These are phyloP conservation scores for Ploettnerulaceae sp. DNA, from an alignment of 2,329 filamentous ascomycete genomes.

Conservation along the genomic window DNA sequence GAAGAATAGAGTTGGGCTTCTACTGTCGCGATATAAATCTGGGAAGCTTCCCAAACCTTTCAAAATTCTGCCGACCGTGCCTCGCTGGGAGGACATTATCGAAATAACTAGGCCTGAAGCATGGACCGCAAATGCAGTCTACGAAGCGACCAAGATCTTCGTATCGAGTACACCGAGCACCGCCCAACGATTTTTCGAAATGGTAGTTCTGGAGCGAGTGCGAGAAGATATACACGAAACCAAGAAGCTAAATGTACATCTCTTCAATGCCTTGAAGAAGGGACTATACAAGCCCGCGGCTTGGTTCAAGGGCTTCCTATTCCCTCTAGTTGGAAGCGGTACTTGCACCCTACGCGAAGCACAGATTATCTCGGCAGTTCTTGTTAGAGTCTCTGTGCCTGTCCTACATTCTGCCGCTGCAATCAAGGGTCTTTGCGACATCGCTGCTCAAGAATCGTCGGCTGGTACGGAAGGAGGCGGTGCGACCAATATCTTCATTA, in stretches of 20 bases:
- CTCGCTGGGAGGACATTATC: constrained; percentile 86
- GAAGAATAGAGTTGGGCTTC: constrained; percentile 64
- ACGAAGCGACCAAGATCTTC: constrained; percentile 89
- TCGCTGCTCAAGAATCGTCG: constrained; percentile 84
- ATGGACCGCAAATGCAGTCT: constrained; percentile 74
- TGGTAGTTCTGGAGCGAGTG: constrained; percentile 83
- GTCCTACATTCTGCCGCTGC: constrained; percentile 91
- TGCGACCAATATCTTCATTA: constrained; percentile 93
- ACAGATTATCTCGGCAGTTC: constrained; percentile 81
- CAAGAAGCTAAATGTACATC: constrained; percentile 90
- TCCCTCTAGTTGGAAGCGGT: constrained; percentile 78
- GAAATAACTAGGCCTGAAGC: constrained; percentile 75
- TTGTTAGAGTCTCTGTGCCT: constrained; percentile 79
- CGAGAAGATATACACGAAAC: constrained; percentile 90
- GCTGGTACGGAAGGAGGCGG: constrained; percentile 81
- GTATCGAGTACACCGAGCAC: constrained; percentile 75
- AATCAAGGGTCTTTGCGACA: constrained; percentile 86
- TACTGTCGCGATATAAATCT: constrained; percentile 88
- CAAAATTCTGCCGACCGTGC: constrained; percentile 90
- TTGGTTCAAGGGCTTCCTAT: constrained; percentile 95
- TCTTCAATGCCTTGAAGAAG: constrained; percentile 93
- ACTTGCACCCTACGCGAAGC: constrained; percentile 92
- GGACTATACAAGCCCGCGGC: constrained; percentile 88
- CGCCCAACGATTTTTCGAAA: constrained; percentile 80
- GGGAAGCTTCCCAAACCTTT: constrained; percentile 97